phyloP scores from a whole-genome alignment of 805 yeast species.

The Ogataea nakhonphanomensis region DNA sequence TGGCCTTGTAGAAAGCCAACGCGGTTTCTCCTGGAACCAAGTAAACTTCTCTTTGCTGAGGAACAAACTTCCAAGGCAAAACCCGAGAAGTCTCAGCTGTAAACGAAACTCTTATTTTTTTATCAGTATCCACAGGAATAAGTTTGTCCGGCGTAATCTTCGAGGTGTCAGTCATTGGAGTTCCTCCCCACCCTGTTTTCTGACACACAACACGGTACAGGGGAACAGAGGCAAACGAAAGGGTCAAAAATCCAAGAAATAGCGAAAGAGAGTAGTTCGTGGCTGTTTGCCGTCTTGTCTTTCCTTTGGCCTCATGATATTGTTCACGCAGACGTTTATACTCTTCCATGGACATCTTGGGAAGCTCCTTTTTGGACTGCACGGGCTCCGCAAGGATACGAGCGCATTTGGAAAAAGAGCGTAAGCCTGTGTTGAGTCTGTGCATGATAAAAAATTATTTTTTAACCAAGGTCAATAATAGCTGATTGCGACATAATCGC shows the following conservation, averaged over 20 bases:
- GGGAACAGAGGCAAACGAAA: conserved; percentile 90
- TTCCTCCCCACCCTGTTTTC: conserved; percentile 94
- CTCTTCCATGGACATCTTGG: conserved; percentile 33
- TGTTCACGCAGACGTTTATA: conserved; percentile 27
- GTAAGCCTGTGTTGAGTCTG: conserved; percentile 3
- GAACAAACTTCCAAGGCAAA: conserved; percentile 92
- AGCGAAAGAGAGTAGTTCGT: conserved; percentile 68
- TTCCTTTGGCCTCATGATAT: conserved; percentile 27
- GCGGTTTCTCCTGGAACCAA: conserved; percentile 98
- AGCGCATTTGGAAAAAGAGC: conserved; percentile 2
- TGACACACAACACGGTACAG: conserved; percentile 88
- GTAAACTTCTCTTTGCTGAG: conserved; percentile 89
- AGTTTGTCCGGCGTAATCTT: conserved; percentile 84
- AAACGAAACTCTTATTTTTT: conserved; percentile 77
- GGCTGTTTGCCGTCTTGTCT: conserved; percentile 47
- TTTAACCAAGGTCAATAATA: too few species aligned
- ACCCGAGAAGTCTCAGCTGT: conserved; percentile 89
- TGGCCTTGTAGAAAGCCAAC: conserved; percentile 90
- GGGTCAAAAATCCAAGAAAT: conserved; percentile 64
- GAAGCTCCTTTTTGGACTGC: conserved; percentile 20
- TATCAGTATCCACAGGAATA: conserved; percentile 81
- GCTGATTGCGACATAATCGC: background rate
- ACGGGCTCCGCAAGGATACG: conserved; percentile 2
- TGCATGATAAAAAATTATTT: background rate
- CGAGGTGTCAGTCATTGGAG: conserved; percentile 81